Conservation (phyloP, 2,329 filamentous ascomycete species). For the Pseudocercospora fuligena region DNA sequence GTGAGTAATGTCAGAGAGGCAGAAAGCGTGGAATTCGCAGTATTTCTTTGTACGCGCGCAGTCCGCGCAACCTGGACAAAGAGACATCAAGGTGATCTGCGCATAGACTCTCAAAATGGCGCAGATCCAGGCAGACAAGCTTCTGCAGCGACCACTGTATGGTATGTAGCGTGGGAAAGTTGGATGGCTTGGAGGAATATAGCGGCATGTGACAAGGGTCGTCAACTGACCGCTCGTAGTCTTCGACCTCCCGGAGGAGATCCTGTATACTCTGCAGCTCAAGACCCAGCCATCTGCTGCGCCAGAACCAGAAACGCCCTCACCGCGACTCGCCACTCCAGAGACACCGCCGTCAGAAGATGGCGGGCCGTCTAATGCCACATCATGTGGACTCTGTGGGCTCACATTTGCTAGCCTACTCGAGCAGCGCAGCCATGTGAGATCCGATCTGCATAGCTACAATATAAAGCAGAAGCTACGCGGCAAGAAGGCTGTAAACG, state of each 20-base stretch:
- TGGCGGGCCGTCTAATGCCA: slow-evolving; percentile 60
- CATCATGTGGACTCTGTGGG: slow-evolving; percentile 80
- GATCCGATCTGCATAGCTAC: slow-evolving; percentile 90
- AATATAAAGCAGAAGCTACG: slow-evolving; percentile 92
- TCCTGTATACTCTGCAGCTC: slow-evolving; percentile 69
- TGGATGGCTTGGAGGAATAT: background rate
- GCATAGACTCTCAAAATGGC: slow-evolving; percentile 32
- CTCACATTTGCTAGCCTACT: slow-evolving; percentile 72
- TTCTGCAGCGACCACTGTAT: slow-evolving; percentile 57
- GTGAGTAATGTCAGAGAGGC: background rate
- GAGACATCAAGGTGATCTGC: background rate
- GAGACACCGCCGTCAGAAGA: slow-evolving; percentile 40
- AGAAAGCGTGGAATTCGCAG: background rate
- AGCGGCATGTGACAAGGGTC: slow-evolving; percentile 4
- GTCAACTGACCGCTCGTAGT: slow-evolving; percentile 55
- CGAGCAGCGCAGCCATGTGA: slow-evolving; percentile 84
- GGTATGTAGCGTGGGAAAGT: slow-evolving; percentile 41
- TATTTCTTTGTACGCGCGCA: background rate
- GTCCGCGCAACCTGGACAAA: background rate
- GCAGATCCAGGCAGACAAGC: slow-evolving; percentile 31
- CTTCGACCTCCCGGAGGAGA: slow-evolving; percentile 78
- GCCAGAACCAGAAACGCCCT: slow-evolving; percentile 34
- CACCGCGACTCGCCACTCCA: slow-evolving; percentile 6
- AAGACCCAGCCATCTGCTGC: slow-evolving; percentile 53
- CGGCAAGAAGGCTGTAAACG: slow-evolving; percentile 71